Evolutionary conservation across 129 eudicot species (phyloP), one percentile per base, ranked within the genome.

Genomic region (Calendula officinalis): DNA sequence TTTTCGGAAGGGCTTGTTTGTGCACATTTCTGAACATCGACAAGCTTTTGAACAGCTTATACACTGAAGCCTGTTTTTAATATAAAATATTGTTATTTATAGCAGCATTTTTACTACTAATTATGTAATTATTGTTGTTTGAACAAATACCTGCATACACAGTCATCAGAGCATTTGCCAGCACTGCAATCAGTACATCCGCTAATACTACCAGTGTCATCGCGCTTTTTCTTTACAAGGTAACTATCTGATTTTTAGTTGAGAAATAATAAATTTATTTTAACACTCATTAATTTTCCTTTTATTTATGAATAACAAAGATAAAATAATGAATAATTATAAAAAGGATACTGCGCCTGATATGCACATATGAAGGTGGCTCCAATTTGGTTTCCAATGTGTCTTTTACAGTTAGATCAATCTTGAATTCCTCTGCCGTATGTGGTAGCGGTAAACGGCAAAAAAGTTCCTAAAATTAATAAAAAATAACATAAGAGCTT

Each of bases 21-120:
- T 74, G 67, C 98, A 92, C 56, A 8, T 72, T 67, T 83, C 88
- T 43, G 96, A 85, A 84, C 98, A 92, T 42, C 69, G 73, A 53
- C 98, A 92, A 68, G 84, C 83, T 66, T 85, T 92, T 67, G 96
- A 92, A 79, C 98, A 92, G 82, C 96, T 92, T 67, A 92, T 85
- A 67, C 79, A 81, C 70, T 92, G 98, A 73, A 80, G 88, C 85
- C 98, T 92, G 66, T 60, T 56, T 60, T 56, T 59, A 64, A 71
- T 41, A 67, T 65, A 69, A 73, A 55, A 62, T 41, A 48, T 17
- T 73, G 27, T 64, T 39, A 32, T n/a, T 52, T 27, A 8, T 52
- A 52, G 57, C 57, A 52, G 33, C 9, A 22, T 22, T 52, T 16
- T 52, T 41, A n/a, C n/a, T n/a, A n/a, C n/a, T 52, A 52, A 1